These are phyloP conservation scores for Iris macrosiphon DNA, from an alignment of 106 monocot genomes.

Conservation along the genomic window DNA sequence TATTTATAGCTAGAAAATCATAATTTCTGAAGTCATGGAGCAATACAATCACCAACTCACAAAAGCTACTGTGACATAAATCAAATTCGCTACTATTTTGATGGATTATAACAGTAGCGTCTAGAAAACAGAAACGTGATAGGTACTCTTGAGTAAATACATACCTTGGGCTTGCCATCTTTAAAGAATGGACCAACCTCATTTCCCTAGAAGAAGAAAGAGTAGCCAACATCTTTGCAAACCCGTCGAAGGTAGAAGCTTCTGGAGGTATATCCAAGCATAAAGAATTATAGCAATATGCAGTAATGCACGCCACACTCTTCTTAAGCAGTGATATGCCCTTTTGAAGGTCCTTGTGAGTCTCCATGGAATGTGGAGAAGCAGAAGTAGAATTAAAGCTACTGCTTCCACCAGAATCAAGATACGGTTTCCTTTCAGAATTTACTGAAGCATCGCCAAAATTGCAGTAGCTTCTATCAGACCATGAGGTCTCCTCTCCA, in stretches of 20 bases:
- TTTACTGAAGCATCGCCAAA: constrained; percentile 90
- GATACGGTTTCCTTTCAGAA: constrained; percentile 51
- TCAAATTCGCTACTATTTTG: no score
- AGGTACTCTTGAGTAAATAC: no score
- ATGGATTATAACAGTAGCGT: no score
- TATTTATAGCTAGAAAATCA: no score
- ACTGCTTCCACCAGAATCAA: constrained; percentile 36
- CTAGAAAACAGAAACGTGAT: no score
- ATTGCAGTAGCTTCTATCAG: constrained; percentile 65
- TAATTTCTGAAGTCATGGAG: no score
- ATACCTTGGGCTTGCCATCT: constrained; percentile 66
- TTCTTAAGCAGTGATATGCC: constrained; percentile 91
- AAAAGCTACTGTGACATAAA: no score
- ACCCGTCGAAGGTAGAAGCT: constrained; percentile 88
- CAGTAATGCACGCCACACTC: constrained; percentile 92
- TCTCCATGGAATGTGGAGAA: constrained; percentile 66
- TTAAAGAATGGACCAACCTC: constrained; percentile 39
- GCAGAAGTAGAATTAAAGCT: constrained; percentile 61
- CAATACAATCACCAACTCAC: no score
- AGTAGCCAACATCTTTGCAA: constrained; percentile 64
- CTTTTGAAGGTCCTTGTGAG: constrained; percentile 81
- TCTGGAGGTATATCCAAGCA: constrained; percentile 72
- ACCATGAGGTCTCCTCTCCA: constrained; percentile 72
- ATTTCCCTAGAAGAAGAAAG: constrained; percentile 77
- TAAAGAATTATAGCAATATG: constrained; percentile 72